Conservation (phyloP, 768 basidiomycete species). For the Brasilioporus rufonigricans region DNA sequence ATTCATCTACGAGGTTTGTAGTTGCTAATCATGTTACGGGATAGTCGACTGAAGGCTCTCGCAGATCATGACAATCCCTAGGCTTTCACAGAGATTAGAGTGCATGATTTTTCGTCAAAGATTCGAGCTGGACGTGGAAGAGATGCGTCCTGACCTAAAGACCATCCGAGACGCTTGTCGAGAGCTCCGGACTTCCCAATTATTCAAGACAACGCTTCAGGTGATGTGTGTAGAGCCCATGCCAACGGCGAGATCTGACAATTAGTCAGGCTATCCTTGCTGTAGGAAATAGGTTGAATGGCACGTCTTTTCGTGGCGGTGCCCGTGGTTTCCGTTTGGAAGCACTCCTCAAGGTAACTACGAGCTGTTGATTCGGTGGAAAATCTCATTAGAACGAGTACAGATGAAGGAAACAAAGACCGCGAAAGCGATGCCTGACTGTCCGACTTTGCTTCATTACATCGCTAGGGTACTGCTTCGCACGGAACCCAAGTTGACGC, state of each 20-base stretch:
- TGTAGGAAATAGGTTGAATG: constrained; percentile 83
- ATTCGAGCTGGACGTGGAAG: constrained; percentile 79
- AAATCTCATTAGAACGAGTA: neutral
- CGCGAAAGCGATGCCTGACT: constrained; percentile 59
- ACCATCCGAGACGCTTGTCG: constrained; percentile 66
- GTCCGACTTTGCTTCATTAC: constrained; percentile 90
- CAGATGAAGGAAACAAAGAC: constrained; percentile 86
- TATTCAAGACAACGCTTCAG: constrained; percentile 70
- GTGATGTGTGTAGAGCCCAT: constrained; percentile 31
- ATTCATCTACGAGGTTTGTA: constrained; percentile 69
- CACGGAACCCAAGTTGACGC: constrained; percentile 59
- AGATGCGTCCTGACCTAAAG: constrained; percentile 79
- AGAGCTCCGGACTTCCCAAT: constrained; percentile 61
- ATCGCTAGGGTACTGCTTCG: constrained; percentile 72
- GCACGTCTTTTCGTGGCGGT: constrained; percentile 76
- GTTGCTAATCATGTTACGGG: neutral
- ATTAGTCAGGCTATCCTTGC: constrained; percentile 58
- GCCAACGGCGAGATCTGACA: neutral
- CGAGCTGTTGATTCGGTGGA: neutral
- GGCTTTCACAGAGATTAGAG: constrained; percentile 68
- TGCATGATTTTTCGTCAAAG: constrained; percentile 85
- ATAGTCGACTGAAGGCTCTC: constrained; percentile 3
- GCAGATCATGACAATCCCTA: constrained; percentile 77
- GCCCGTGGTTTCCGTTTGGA: constrained; percentile 86
- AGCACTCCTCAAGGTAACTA: constrained; percentile 71